Conservation (phyloP, 192 early-diverging fungal genomes). For the Coemansia asiatica region DNA sequence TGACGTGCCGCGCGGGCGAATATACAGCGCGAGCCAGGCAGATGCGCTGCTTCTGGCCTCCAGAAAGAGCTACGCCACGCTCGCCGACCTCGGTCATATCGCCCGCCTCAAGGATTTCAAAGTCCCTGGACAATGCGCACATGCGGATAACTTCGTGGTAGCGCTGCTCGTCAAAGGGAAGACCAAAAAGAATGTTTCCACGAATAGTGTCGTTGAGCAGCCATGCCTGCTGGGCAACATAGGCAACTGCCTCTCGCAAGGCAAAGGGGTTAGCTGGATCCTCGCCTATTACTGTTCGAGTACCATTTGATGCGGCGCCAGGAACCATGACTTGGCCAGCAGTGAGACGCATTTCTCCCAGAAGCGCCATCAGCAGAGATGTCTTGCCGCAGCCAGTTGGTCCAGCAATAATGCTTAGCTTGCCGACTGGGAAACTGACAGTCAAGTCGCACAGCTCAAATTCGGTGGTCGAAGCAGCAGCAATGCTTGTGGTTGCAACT, state of each 20-base stretch:
- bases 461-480: neutral
- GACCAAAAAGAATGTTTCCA: constrained; percentile 89
- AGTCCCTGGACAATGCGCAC: constrained; percentile 81
- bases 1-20: constrained; percentile 63
- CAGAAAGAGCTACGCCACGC: constrained; percentile 80
- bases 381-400: constrained; percentile 90
- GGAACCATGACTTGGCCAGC: constrained; percentile 47
- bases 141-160: constrained; percentile 80
- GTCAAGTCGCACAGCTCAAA: constrained; percentile 70
- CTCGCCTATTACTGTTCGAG: constrained; percentile 54
- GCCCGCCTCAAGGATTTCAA: constrained; percentile 80
- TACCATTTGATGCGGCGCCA: constrained; percentile 59
- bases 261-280: constrained; percentile 18
- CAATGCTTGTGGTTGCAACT: neutral
- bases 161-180: constrained; percentile 67
- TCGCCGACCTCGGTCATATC: constrained; percentile 94
- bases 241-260: constrained; percentile 63
- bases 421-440: constrained; percentile 66
- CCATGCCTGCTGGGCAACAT: constrained; percentile 82
- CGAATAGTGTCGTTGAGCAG: constrained; percentile 73
- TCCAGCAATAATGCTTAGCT: constrained; percentile 78
- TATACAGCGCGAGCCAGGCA: constrained; percentile 87
- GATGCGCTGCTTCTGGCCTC: constrained; percentile 87
- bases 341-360: constrained; percentile 71
- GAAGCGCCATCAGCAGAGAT: constrained; percentile 72